Evolutionary conservation across 305 asterid genomes (phyloP).

Genomic region (Solanum aculeatissimum): DNA sequence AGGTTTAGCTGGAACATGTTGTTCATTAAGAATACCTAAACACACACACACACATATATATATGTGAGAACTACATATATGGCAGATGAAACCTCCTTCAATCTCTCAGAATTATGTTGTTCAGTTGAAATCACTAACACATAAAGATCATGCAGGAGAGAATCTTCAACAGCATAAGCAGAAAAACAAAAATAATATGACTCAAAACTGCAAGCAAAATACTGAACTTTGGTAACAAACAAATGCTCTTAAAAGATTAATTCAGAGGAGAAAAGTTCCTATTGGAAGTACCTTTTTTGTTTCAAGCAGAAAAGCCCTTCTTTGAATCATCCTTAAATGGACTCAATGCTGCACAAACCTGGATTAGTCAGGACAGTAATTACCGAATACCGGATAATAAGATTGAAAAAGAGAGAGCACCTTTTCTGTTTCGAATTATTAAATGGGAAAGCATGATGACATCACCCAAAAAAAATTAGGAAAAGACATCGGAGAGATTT

Average conservation of each 20-base stretch:
- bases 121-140: conserved; percentile 36
- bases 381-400: not conserved
- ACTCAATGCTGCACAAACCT: not conserved
- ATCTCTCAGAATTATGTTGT: conserved; percentile 26
- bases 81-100: conserved; percentile 43
- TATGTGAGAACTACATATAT: not conserved
- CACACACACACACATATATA: no score
- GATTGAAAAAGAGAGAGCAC: not conserved
- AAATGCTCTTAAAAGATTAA: not conserved
- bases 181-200: not conserved
- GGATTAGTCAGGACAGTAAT: not conserved
- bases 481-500: not conserved
- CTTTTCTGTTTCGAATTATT: not conserved
- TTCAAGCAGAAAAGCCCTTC: not conserved
- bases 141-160: conserved; percentile 38
- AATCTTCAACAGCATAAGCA: conserved; percentile 47
- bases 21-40: not conserved
- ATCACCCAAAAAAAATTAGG: not conserved
- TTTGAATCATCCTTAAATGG: not conserved
- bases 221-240: not conserved
- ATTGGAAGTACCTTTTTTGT: not conserved
- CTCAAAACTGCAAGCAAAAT: not conserved
- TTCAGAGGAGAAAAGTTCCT: not conserved
- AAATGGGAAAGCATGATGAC: not conserved
- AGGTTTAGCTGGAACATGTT: not conserved